Conservation (phyloP, 2,329 filamentous ascomycete genomes). For the Cercospora zeina region DNA sequence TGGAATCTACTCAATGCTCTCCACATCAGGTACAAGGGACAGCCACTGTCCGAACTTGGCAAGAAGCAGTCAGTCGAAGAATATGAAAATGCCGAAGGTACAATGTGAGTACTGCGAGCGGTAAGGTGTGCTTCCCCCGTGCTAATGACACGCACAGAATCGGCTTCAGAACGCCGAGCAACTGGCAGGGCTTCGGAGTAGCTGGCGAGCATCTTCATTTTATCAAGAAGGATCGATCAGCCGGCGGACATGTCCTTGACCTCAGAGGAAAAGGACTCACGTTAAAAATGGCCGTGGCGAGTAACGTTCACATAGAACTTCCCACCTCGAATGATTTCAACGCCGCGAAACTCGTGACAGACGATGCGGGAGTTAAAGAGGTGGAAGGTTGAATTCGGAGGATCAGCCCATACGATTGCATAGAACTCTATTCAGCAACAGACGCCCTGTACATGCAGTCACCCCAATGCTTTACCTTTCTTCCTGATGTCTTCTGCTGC, state of each 20-base stretch:
- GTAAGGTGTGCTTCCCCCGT: background rate
- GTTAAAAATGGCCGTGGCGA: slow-evolving; percentile 43
- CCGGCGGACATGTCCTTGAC: slow-evolving; percentile 48
- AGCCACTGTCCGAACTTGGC: slow-evolving; percentile 41
- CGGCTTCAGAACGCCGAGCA: slow-evolving; percentile 46
- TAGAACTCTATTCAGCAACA: background rate
- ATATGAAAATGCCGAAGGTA: slow-evolving; percentile 43
- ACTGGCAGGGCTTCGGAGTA: slow-evolving; percentile 46
- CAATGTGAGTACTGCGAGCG: slow-evolving; percentile 34
- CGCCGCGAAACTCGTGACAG: slow-evolving; percentile 38
- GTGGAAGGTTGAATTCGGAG: slow-evolving; percentile 39
- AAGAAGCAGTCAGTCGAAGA: slow-evolving; percentile 45
- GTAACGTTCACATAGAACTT: slow-evolving; percentile 45
- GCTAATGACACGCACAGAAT: slow-evolving; percentile 29
- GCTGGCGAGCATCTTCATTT: slow-evolving; percentile 49
- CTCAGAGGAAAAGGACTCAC: slow-evolving; percentile 39
- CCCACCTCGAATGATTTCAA: slow-evolving; percentile 46
- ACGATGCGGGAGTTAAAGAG: slow-evolving; percentile 41
- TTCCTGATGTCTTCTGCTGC: background rate
- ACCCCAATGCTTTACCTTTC: background rate
- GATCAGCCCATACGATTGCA: too few species aligned
- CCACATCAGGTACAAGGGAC: slow-evolving; percentile 32
- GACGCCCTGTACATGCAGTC: background rate
- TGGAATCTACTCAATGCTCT: background rate
- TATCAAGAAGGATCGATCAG: slow-evolving; percentile 40